Evolutionary conservation across 164 flowering plant species (phyloP).

Genomic region (Buxus sempervirens): DNA sequence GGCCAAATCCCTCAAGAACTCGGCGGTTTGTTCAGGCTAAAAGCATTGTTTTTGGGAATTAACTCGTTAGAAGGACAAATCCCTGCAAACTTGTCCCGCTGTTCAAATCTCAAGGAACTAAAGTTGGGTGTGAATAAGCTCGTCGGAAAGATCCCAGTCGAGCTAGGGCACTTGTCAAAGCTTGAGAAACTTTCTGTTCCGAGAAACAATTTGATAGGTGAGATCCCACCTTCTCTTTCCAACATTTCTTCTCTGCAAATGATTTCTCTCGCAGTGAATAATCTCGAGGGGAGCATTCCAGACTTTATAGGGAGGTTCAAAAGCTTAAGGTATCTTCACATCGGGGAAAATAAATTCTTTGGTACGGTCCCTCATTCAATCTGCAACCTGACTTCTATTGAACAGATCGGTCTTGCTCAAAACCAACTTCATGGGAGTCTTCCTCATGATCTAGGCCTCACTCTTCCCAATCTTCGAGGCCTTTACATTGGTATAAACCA

Average conservation of each 20-base stretch:
- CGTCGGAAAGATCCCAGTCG: conserved; percentile 14
- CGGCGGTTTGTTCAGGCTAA: conserved; percentile 13
- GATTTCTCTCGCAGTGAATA: background rate
- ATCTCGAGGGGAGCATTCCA: too few species aligned
- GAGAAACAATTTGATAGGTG: conserved; percentile 6
- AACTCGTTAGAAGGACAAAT: conserved; percentile 18
- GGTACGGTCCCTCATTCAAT: conserved; percentile 29
- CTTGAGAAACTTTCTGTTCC: background rate
- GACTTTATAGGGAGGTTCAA: conserved; percentile 8
- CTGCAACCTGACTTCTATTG: conserved; percentile 13
- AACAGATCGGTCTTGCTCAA: background rate
- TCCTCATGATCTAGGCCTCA: conserved; percentile 19
- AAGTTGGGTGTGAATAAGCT: conserved; percentile 6
- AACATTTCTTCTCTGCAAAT: conserved; percentile 4
- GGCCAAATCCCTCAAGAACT: conserved; percentile 24
- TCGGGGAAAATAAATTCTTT: conserved; percentile 1
- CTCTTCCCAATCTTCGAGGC: conserved; percentile 15
- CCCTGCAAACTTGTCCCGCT: too few species aligned
- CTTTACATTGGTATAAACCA: background rate
- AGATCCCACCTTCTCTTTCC: too few species aligned
- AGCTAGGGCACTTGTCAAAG: conserved; percentile 19
- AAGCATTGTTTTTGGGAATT: background rate
- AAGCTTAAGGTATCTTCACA: background rate
- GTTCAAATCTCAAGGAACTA: conserved; percentile 6
- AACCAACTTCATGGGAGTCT: conserved; percentile 25